Evolutionary conservation across 2,329 filamentous ascomycete genomes (phyloP).

Genomic region (Beauveria bassiana): DNA sequence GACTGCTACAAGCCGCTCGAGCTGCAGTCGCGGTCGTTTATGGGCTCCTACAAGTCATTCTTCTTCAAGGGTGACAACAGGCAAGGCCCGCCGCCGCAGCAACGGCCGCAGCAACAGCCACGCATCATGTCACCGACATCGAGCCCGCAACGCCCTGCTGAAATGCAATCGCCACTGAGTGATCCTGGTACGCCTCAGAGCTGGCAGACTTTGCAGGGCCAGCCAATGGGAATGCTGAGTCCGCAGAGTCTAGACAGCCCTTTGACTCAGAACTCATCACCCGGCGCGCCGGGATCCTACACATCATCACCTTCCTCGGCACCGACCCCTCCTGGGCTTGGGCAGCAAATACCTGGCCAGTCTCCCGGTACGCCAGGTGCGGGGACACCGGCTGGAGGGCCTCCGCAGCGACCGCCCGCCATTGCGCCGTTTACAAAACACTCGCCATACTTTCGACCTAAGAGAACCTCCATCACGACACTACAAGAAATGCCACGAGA

Average conservation of each 20-base stretch:
- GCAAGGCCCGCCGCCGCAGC: constrained; percentile 5
- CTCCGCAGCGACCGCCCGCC: constrained; percentile 19
- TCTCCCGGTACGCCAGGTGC: constrained; percentile 13
- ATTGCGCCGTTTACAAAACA: constrained; percentile 31
- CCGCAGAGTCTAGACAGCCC: constrained; percentile 28
- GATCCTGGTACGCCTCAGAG: constrained; percentile 1
- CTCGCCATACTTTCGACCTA: constrained; percentile 29
- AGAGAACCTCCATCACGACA: constrained; percentile 21
- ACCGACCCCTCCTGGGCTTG: constrained; percentile 7
- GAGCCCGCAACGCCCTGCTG: background rate
- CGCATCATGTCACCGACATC: background rate
- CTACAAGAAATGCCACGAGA: constrained; percentile 25
- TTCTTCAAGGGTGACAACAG: constrained; percentile 21
- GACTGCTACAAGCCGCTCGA: constrained; percentile 33
- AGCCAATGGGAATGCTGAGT: constrained; percentile 21
- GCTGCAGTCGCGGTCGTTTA: constrained; percentile 31
- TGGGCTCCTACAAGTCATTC: constrained; percentile 29
- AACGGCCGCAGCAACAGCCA: background rate
- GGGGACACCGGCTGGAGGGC: constrained; percentile 11
- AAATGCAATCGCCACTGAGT: background rate
- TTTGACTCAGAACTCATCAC: background rate
- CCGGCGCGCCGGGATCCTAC: background rate
- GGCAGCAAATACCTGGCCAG: background rate
- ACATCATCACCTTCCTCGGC: constrained; percentile 3
- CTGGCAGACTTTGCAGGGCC: background rate